Evolutionary conservation across 257 asterid genomes (phyloP), one percentile per base, ranked within the genome.

Genomic region (Przewalskia tangutica): DNA sequence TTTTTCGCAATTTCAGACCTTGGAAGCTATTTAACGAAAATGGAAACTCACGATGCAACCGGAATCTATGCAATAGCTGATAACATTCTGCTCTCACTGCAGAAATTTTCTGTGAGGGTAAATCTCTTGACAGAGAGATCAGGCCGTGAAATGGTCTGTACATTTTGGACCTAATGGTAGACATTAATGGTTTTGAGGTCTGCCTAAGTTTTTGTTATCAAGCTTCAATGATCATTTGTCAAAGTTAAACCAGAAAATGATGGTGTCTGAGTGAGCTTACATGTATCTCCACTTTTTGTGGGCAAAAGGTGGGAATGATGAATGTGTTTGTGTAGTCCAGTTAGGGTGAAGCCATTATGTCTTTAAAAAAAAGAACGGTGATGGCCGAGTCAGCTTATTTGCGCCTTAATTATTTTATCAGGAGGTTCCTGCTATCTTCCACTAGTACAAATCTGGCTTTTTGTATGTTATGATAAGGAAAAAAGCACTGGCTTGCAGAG

Each of bases 251-350:
- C 89, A 38, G 5, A 38, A 38, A 38, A 38, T 38, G 42, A 3
- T 38, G 5, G 42, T 38, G 40, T 38, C 42, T 6, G 42, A 38
- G 42, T 38, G 0, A 38, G 42, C 6, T 38, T 38, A 38, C 5
- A 5, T 38, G 42, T 6, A 5, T 85, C 82, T 82, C 64, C 87
- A 63, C 82, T 90, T 88, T 90, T 90, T 86, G 68, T 66, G 88
- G 92, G 89, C 87, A 83, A 94, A 90, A 90, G 90, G 85, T 85
- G 90, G 66, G 92, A 91, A 90, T 92, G 91, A 84, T 91, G 90
- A 82, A 85, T 88, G 93, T 91, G 91, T 38, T 38, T 90, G 93
- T 93, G 97, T 89, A 84, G 90, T 87, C 70, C 89, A 88, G 91
- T 85, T 85, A 87, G 84, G 81, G 71, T 85, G 88, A 87, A 83